Percentiles rank a stretch among this genome's conserved stretches.
Evolutionary conservation across 2,329 filamentous ascomycete species (phyloP).

Genomic region (Penicillium sp.): DNA sequence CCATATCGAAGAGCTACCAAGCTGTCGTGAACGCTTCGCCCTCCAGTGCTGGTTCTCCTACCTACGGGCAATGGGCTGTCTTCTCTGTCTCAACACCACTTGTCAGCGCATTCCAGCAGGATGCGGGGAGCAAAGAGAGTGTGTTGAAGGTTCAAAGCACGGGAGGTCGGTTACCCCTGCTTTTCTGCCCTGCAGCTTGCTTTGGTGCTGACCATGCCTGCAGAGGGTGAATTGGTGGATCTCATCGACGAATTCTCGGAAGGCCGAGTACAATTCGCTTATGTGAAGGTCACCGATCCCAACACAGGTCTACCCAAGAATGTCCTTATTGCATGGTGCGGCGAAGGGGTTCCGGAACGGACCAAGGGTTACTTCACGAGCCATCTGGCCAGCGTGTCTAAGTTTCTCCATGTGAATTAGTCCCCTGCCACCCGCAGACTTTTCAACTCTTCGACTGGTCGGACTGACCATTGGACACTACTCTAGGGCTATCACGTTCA

Average conservation of each 20-base stretch:
- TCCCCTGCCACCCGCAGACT: not conserved
- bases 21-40: constrained; percentile 61
- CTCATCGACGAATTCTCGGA: constrained; percentile 96
- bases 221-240: constrained; percentile 87
- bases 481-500: constrained; percentile 86
- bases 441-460: not conserved
- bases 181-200: not conserved
- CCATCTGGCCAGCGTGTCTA: constrained; percentile 83
- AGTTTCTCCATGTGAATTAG: constrained; percentile 70
- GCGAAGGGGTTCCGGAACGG: constrained; percentile 94
- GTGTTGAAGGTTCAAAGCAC: constrained; percentile 90
- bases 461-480: constrained; percentile 7
- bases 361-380: constrained; percentile 99
- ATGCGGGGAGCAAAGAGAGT: constrained; percentile 82
- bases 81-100: constrained; percentile 91
- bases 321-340: constrained; percentile 93
- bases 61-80: constrained; percentile 87
- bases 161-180: constrained; percentile 61
- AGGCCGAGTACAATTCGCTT: constrained; percentile 93
- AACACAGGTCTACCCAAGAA: constrained; percentile 88
- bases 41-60: constrained; percentile 66
- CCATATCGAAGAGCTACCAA: constrained; percentile 74
- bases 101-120: constrained; percentile 83
- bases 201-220: constrained; percentile 1
- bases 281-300: constrained; percentile 92